Conservation (phyloP, 1,284 basidiomycete genomes). For the Irpex sp. region DNA sequence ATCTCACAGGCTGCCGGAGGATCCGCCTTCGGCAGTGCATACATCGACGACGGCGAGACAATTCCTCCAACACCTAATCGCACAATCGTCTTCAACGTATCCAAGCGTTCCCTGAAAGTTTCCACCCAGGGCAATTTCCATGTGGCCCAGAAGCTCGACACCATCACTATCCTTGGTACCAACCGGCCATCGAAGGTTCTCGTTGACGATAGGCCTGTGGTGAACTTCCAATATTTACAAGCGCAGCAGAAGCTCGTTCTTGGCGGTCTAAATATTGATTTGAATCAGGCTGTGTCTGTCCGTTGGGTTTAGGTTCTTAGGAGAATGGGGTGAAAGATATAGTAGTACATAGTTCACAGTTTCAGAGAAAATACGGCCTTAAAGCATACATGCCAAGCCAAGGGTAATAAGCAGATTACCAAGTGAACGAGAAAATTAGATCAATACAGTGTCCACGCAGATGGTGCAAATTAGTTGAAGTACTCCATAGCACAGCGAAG, state of each 20-base stretch:
- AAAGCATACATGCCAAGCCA: no score
- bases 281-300: slow-evolving; percentile 15
- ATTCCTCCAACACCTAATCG: slow-evolving; percentile 46
- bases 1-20: slow-evolving; percentile 44
- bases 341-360: no score
- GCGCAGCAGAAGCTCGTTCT: slow-evolving; percentile 20
- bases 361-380: no score
- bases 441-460: no score
- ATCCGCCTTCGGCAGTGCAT: slow-evolving; percentile 49
- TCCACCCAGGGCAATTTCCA: slow-evolving; percentile 30
- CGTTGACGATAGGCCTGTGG: slow-evolving; percentile 10
- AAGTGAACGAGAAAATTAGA: no score
- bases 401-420: no score
- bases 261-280: slow-evolving; percentile 14
- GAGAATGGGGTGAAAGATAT: no score
- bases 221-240: slow-evolving; percentile 17
- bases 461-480: no score
- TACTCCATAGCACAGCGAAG: no score
- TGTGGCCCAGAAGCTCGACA: slow-evolving; percentile 26
- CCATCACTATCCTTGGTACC: slow-evolving; percentile 32
- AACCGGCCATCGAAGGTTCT: slow-evolving; percentile 13
- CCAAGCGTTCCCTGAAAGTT: slow-evolving; percentile 31
- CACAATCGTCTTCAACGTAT: slow-evolving; percentile 37
- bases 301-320: slow-evolving; percentile 9
- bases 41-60: slow-evolving; percentile 63